Evolutionary conservation across 2,329 filamentous ascomycete species (phyloP).

Genomic region (Hypoxylon sp.): DNA sequence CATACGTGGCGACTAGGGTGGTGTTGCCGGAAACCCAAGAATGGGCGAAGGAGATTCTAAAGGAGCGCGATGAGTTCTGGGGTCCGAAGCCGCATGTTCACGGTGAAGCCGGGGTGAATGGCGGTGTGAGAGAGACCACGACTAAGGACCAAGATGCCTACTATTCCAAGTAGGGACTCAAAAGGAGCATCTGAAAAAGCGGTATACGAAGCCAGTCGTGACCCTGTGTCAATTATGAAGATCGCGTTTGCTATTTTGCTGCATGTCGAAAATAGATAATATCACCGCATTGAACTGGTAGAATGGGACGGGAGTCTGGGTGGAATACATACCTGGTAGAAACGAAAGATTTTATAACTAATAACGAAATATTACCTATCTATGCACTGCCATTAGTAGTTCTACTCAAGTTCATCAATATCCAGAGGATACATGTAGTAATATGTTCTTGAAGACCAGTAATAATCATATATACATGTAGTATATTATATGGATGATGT

Average conservation of each 20-base stretch:
- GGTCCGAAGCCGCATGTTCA: conserved; percentile 63
- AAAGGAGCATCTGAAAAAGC: conserved; percentile 11
- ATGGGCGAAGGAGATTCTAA: conserved; percentile 83
- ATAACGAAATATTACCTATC: conserved; percentile 21
- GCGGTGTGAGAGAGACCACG: conserved; percentile 58
- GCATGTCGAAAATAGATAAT: conserved; percentile 5
- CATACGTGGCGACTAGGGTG: conserved; percentile 81
- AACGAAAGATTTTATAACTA: conserved; percentile 12
- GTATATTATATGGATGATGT: not conserved
- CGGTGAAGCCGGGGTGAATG: conserved; percentile 61
- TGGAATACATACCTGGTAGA: conserved; percentile 5
- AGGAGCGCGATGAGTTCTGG: conserved; percentile 84
- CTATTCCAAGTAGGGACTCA: conserved; percentile 56
- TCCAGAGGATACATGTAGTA: not conserved
- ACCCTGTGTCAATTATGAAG: not conserved
- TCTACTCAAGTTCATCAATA: not conserved
- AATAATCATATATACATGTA: not conserved
- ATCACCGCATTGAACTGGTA: conserved; percentile 17
- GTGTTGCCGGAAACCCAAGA: conserved; percentile 81
- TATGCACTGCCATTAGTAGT: not conserved
- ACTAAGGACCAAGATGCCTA: conserved; percentile 65
- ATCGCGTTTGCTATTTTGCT: conserved; percentile 10
- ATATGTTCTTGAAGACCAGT: not conserved
- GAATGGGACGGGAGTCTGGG: conserved; percentile 3
- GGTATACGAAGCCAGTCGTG: conserved; percentile 16